These are phyloP conservation scores for Boechera divaricarpa DNA, from an alignment of 345 rosid genomes.

Conservation along the genomic window DNA sequence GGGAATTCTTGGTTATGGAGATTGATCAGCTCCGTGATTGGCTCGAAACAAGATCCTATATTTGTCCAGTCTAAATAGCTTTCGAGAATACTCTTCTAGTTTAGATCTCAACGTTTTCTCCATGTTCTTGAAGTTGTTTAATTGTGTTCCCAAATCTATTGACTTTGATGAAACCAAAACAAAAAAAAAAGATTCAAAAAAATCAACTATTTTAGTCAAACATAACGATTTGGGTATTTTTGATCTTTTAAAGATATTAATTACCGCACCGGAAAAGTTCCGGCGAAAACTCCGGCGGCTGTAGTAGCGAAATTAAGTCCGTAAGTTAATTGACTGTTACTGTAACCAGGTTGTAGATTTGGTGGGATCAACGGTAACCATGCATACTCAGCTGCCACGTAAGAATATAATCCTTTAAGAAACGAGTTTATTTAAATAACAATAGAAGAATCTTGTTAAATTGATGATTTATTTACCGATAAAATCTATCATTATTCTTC, in stretches of 20 bases:
- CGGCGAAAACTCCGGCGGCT: constrained; percentile 75
- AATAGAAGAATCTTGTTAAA: not conserved
- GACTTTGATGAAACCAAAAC: constrained; percentile 13
- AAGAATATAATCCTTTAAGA: not conserved
- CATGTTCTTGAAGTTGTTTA: constrained; percentile 55
- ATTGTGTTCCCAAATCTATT: constrained; percentile 46
- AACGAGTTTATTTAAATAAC: not conserved
- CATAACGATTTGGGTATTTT: not conserved
- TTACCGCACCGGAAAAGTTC: constrained; percentile 61
- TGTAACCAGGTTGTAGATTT: constrained; percentile 63
- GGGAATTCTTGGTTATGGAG: constrained; percentile 66
- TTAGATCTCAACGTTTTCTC: constrained; percentile 47
- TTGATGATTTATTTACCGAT: constrained; percentile 52
- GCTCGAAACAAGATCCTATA: constrained; percentile 57
- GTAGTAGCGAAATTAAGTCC: constrained; percentile 85
- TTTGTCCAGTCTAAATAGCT: constrained; percentile 53
- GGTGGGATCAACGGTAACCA: constrained; percentile 70
- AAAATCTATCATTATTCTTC: constrained; percentile 65
- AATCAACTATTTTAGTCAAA: constrained; percentile 16
- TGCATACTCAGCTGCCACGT: constrained; percentile 60
- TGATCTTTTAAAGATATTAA: not conserved
- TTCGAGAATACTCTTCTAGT: constrained; percentile 50
- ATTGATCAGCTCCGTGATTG: constrained; percentile 46
- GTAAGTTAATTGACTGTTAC: constrained; percentile 27
- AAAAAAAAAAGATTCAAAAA: not conserved